These are phyloP conservation scores for Dissophora globulifera DNA, from an alignment of 192 early-diverging fungal species.

Conservation along the genomic window DNA sequence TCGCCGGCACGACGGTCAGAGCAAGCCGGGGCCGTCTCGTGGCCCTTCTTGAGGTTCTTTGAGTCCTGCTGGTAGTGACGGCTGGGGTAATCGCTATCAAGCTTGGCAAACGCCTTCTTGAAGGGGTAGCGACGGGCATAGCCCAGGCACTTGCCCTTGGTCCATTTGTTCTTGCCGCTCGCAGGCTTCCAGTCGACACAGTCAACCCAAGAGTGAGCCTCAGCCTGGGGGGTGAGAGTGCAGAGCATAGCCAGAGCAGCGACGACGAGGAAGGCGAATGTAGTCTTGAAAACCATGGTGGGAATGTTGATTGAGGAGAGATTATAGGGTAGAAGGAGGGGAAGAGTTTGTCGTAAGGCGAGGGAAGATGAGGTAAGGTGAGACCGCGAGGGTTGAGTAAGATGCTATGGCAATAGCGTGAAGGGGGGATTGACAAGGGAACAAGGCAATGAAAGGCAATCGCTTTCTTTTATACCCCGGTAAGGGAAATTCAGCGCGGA, in stretches of 20 bases:
- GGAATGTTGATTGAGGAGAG: neutral
- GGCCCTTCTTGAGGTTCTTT: slow-evolving; percentile 26
- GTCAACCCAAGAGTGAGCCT: slow-evolving; percentile 51
- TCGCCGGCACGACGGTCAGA: slow-evolving; percentile 24
- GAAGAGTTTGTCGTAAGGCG: neutral
- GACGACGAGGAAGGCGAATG: slow-evolving; percentile 36
- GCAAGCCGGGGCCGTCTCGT: slow-evolving; percentile 21
- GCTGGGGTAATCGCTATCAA: slow-evolving; percentile 31
- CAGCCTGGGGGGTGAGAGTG: slow-evolving; percentile 20
- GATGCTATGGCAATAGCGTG: neutral
- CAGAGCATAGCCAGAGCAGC: slow-evolving; percentile 46
- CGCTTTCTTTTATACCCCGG: too few species aligned
- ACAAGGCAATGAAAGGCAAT: neutral
- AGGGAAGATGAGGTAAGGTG: neutral
- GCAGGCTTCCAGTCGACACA: slow-evolving; percentile 54
- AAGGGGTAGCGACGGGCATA: slow-evolving; percentile 52
- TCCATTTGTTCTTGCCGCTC: slow-evolving; percentile 20
- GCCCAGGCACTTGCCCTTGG: slow-evolving; percentile 34
- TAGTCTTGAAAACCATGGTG: slow-evolving; percentile 43
- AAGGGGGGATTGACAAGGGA: neutral
- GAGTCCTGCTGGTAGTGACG: slow-evolving; percentile 49
- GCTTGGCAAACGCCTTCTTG: slow-evolving; percentile 23
- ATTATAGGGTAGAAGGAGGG: neutral
- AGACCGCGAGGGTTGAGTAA: too few species aligned
- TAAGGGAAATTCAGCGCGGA: too few species aligned